Percentiles rank a stretch among this genome's conserved stretches.
Evolutionary conservation across 495 filamentous ascomycete species (phyloP).

Genomic region (Clohesyomyces aquaticus): DNA sequence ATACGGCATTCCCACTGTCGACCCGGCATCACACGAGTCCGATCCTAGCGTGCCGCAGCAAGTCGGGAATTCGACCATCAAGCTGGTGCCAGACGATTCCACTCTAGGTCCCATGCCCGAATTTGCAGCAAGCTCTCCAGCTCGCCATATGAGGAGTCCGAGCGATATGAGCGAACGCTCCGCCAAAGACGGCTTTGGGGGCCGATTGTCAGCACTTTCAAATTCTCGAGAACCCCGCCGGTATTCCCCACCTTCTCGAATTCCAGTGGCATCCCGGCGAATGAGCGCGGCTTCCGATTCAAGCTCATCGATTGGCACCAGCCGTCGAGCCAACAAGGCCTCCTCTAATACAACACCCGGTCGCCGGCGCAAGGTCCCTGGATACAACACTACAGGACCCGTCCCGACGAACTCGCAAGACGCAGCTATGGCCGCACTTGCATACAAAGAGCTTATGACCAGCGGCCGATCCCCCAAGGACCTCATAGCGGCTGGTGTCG

Average conservation of each 20-base stretch:
- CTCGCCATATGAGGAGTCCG: not conserved
- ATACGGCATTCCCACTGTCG: slow-evolving; percentile 31
- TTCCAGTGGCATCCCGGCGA: slow-evolving; percentile 31
- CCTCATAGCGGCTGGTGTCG: too few relatives aligned
- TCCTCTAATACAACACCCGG: slow-evolving; percentile 15
- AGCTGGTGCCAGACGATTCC: not conserved
- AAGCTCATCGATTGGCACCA: slow-evolving; percentile 34
- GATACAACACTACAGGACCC: too few relatives aligned
- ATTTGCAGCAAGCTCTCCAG: not conserved
- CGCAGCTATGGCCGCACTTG: too few relatives aligned
- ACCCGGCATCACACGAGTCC: not conserved
- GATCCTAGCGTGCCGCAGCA: not conserved
- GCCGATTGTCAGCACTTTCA: not conserved
- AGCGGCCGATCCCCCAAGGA: too few relatives aligned
- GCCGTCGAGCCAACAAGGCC: too few relatives aligned
- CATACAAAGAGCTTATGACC: too few relatives aligned
- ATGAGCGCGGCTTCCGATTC: slow-evolving; percentile 35
- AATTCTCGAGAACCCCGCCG: slow-evolving; percentile 17
- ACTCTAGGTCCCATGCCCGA: slow-evolving; percentile 1
- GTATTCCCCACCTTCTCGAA: slow-evolving; percentile 33
- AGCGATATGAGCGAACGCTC: slow-evolving; percentile 11
- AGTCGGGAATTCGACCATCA: slow-evolving; percentile 7
- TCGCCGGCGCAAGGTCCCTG: too few relatives aligned
- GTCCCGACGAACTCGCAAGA: too few relatives aligned
- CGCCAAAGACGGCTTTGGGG: not conserved